Base-by-base conservation (phyloP, 768 basidiomycete species). In the Russula sp. region DNA sequence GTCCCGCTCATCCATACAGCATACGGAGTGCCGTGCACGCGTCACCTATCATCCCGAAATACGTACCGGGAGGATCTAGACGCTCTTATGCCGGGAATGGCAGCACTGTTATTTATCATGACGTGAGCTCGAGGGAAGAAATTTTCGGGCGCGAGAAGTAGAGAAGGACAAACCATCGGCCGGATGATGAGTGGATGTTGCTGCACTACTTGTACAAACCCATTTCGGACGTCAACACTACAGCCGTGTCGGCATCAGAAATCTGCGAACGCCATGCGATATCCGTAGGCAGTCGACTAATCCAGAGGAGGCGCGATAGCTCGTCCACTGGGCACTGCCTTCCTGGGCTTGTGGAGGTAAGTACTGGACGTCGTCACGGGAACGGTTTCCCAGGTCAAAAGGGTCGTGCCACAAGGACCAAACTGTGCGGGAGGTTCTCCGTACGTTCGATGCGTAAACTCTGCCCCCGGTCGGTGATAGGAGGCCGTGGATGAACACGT, bases 11-110 rank as follows among this genome's bases (percentile, higher is more conserved):
- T 6, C 57, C 46, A 7, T 22, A 28, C 20, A 65, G 22, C 48
- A 2, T 49, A 2, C 32, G 46, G 2, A 61, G 22, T 13, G 24
- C 59, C 22, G 30, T 22, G 11, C 64, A 48, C 22, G 64, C 64
- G 18, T 56, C 40, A 30, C 51, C 48, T 28, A 56, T 44, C 16
- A 28, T n/a, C 0, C 13, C 38, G 20, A 60, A 50, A 0, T 51
- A 56, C 5, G 59, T 54, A 26, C 30, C 1, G 9, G 59, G 64
- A n/a, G 42, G 52, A 65, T 18, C 22, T 65, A 32, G 57, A 65
- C 10, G 38, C 4, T 30, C 14, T 54, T 59, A 44, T 8, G 36
- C n/a, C 10, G 26, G 57, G 28, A 59, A 64, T 5, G 63, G 57
- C 5, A 57, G 51, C 28, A 64, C 63, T 64, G 20, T 28, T 28